phyloP scores from a whole-genome alignment of 805 yeast genomes.

The Teunomyces tritomae region DNA sequence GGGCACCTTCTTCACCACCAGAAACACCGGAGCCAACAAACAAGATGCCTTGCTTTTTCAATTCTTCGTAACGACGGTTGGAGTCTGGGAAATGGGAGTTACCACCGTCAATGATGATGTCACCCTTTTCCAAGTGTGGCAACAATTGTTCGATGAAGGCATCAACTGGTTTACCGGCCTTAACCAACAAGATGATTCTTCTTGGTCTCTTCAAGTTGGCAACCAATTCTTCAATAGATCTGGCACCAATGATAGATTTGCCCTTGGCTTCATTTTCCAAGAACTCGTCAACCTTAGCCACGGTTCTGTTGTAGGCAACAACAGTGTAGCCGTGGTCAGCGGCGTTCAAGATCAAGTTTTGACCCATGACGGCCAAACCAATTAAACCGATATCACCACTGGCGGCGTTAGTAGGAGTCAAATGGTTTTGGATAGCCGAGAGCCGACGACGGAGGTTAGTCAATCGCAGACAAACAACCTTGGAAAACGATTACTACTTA shows the following conservation, averaged over 20 bases:
- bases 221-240: slow-evolving; percentile 82
- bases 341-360: slow-evolving; percentile 93
- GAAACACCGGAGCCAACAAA: slow-evolving; percentile 99
- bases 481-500: slow-evolving; percentile 24
- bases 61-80: slow-evolving; percentile 92
- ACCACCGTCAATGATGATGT: slow-evolving; percentile 99
- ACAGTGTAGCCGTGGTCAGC: slow-evolving; percentile 99
- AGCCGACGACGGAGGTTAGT: slow-evolving; percentile 11
- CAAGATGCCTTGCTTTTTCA: slow-evolving; percentile 79
- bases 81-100: slow-evolving; percentile 99
- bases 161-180: slow-evolving; percentile 96
- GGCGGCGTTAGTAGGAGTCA: slow-evolving; percentile 21
- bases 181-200: slow-evolving; percentile 88
- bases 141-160: slow-evolving; percentile 81
- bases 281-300: slow-evolving; percentile 91
- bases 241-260: slow-evolving; percentile 93
- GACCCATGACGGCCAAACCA: slow-evolving; percentile 99
- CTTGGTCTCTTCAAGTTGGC: slow-evolving; percentile 95
- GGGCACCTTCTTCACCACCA: slow-evolving; percentile 99
- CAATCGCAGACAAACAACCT: background rate
- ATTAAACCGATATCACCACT: slow-evolving; percentile 97
- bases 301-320: slow-evolving; percentile 98
- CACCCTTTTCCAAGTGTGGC: slow-evolving; percentile 93
- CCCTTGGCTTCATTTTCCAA: slow-evolving; percentile 95
- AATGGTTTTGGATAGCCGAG: slow-evolving; percentile 11